Evolutionary conservation across 371 early-diverging fungal species (phyloP).

Genomic region (Mucor indicus): DNA sequence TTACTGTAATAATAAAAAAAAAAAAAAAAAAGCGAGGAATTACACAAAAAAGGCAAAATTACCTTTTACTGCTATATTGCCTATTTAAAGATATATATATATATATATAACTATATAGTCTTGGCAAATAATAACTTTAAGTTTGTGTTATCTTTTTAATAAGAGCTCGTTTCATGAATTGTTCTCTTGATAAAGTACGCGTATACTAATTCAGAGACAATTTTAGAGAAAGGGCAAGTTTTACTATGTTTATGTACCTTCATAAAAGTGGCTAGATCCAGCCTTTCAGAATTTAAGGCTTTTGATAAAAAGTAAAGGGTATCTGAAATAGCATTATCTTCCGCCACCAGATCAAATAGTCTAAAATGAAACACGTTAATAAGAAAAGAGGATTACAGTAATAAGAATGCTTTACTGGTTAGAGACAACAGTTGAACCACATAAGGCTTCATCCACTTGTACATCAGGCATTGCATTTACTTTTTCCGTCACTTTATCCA

Average conservation of each 20-base stretch:
- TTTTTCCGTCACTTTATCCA: slow-evolving; percentile 47
- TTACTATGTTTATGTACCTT: slow-evolving; percentile 40
- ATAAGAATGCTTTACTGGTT: no score
- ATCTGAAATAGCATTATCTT: slow-evolving; percentile 89
- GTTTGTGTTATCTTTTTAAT: slow-evolving; percentile 60
- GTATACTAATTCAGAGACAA: no score
- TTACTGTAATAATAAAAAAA: no score
- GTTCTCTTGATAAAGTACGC: slow-evolving; percentile 77
- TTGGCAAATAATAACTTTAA: slow-evolving; percentile 6
- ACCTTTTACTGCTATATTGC: no score
- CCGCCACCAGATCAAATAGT: slow-evolving; percentile 81
- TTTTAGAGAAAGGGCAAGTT: neutral
- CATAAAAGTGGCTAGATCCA: slow-evolving; percentile 67
- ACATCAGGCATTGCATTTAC: slow-evolving; percentile 61
- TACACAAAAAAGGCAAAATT: no score
- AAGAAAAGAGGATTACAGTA: no score
- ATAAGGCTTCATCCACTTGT: slow-evolving; percentile 64
- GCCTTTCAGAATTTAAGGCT: slow-evolving; percentile 70
- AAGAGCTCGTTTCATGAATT: slow-evolving; percentile 84
- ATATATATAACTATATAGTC: no score
- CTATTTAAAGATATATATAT: no score
- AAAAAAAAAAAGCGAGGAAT: no score
- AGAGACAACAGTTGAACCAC: slow-evolving; percentile 65
- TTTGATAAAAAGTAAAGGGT: slow-evolving; percentile 80
- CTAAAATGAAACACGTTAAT: no score